Base-by-base conservation (phyloP, 306 rosid genomes). In the Cicer bijugum region DNA sequence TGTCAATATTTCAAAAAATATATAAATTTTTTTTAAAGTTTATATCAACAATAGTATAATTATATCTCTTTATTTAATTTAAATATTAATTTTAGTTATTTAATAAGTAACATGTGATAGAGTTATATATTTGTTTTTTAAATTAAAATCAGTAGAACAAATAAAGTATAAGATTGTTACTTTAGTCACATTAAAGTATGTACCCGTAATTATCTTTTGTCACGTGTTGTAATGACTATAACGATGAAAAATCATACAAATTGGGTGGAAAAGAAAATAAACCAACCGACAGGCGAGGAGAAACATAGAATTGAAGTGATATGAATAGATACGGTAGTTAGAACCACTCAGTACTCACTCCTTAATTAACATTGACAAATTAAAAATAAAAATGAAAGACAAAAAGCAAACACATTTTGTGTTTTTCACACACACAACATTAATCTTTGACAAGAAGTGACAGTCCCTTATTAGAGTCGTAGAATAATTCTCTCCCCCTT, bases 321-420 rank as follows among this genome's bases (percentile, higher is more conserved):
- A 80, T 81, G 81, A 88, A 90, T 87, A 87, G 94, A 69, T 81
- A 67, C 71, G 87, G 85, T 84, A 61, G 92, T 88, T 87, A 78
- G 86, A 88, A 90, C 88, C 83, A 85, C 88, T 78, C 61, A 62
- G 80, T 60, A 51, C 40, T 52, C 50, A 47, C 67, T 58, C 65
- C 86, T 85, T 78, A 82, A 75, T 68, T 72, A 33, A 47, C 45
- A 48, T 1, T 50, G 69, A 35, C 46, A 17, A 16, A 59, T 48
- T 39, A 19, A 37, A 61, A 1, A 6, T 12, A 12, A 33, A 59
- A 62, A 62, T 57, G 8, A 15, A 12, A 63, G 37, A 8, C 33
- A 62, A 11, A 12, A 74, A 71, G 33, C 33, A 2, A 0, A 28
- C 43, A 59, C 4, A 16, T 2, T 51, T 9, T n/a, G 48, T 73